These are phyloP conservation scores for Annulohypoxylon maeteangense DNA, from an alignment of 495 filamentous ascomycete genomes.

Conservation along the genomic window DNA sequence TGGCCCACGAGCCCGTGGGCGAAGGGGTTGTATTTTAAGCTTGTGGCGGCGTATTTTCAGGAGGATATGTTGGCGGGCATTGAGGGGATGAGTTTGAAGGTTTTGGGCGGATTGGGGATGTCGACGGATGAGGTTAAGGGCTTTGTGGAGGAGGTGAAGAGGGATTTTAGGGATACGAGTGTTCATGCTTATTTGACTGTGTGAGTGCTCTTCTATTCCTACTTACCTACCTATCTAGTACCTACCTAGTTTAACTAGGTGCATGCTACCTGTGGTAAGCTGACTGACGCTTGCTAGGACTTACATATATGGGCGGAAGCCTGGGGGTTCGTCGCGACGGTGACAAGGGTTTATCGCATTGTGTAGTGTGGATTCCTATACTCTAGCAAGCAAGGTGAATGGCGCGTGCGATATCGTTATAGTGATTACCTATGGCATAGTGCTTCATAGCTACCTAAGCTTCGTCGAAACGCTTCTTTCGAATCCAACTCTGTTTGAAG, in stretches of 20 bases:
- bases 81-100: slow-evolving; percentile 46
- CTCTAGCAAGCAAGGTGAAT: not conserved
- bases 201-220: slow-evolving; percentile 31
- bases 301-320: slow-evolving; percentile 40
- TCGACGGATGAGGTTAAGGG: slow-evolving; percentile 31
- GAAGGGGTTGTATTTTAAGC: slow-evolving; percentile 47
- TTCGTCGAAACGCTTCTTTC: not conserved
- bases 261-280: not conserved
- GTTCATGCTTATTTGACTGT: slow-evolving; percentile 48
- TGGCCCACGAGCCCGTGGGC: slow-evolving; percentile 51
- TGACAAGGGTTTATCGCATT: not conserved
- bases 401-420: not conserved
- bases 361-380: not conserved
- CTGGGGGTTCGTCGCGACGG: not conserved
- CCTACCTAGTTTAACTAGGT: not conserved
- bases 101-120: slow-evolving; percentile 44
- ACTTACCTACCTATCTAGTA: not conserved
- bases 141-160: slow-evolving; percentile 46
- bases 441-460: not conserved
- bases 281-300: slow-evolving; percentile 23
- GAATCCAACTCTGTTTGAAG: not conserved
- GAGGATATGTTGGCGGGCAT: slow-evolving; percentile 43
- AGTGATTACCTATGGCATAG: not conserved
- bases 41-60: slow-evolving; percentile 44
- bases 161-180: slow-evolving; percentile 40